These are phyloP conservation scores for Tolypocladium endophyticum DNA, from an alignment of 2,329 filamentous ascomycete species.

Conservation along the genomic window DNA sequence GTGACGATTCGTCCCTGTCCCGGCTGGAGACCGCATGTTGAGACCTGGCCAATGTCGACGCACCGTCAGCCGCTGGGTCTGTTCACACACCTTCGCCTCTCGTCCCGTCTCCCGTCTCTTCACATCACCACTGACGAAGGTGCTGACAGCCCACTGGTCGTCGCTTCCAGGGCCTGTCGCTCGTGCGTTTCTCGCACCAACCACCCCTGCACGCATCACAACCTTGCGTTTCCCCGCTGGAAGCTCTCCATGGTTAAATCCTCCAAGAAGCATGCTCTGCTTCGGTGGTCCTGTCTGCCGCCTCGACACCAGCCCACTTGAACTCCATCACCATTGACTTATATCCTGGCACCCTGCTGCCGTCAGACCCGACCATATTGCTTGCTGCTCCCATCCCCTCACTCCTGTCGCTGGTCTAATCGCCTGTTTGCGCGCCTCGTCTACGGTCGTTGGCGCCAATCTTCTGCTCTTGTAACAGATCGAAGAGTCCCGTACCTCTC, in stretches of 20 bases:
- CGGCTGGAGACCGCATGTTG: slow-evolving; percentile 11
- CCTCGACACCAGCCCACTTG: slow-evolving; percentile 5
- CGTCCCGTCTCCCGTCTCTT: slow-evolving; percentile 3
- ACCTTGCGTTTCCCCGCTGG: slow-evolving; percentile 12
- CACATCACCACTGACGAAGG: background rate
- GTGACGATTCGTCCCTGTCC: slow-evolving; percentile 15
- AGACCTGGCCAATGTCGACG: slow-evolving; percentile 42
- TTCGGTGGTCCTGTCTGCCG: slow-evolving; percentile 2
- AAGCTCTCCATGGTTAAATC: slow-evolving; percentile 1
- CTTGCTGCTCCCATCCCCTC: background rate
- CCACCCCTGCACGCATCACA: slow-evolving; percentile 5
- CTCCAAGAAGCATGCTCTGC: background rate
- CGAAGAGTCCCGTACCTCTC: background rate
- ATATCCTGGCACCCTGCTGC: slow-evolving; percentile 1
- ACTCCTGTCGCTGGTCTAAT: background rate
- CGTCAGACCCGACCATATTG: background rate
- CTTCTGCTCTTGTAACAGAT: background rate
- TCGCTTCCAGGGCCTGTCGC: background rate
- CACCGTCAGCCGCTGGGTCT: slow-evolving; percentile 33
- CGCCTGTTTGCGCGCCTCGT: background rate
- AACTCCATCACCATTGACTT: slow-evolving; percentile 10
- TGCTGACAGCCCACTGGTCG: background rate
- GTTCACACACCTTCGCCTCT: slow-evolving; percentile 10
- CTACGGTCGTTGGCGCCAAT: background rate
- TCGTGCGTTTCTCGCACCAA: background rate